Evolutionary conservation across 805 yeast species (phyloP).

Genomic region (Komagataella mondaviorum): DNA sequence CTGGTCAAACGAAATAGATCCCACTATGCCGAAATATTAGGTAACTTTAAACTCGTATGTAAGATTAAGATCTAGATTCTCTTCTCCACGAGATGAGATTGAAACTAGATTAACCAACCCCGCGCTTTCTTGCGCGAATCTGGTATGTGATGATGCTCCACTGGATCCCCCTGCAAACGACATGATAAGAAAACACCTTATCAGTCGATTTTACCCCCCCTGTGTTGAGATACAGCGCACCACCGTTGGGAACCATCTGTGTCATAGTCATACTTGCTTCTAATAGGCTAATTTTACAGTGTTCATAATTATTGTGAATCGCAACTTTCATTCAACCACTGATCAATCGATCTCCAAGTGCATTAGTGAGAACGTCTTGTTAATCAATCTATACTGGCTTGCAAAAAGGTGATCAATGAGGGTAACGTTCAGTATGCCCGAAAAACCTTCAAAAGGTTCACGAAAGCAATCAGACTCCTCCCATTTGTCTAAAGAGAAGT

Average conservation of each 20-base stretch:
- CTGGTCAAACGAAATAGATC: slow-evolving; percentile 55
- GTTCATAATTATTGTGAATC: neutral
- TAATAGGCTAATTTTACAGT: neutral
- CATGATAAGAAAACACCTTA: neutral
- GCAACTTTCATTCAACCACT: neutral
- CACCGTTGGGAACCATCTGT: neutral
- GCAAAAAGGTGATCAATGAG: neutral
- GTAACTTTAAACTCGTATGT: neutral
- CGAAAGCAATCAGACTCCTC: neutral
- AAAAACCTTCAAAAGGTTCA: neutral
- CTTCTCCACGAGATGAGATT: neutral
- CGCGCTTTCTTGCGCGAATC: neutral
- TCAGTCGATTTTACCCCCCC: neutral
- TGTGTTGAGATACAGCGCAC: neutral
- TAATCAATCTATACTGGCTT: neutral
- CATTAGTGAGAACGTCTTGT: neutral
- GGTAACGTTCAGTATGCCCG: neutral
- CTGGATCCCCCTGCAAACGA: neutral
- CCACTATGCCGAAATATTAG: slow-evolving; percentile 48
- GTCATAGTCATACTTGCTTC: neutral
- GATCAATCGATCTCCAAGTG: neutral
- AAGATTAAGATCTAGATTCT: neutral
- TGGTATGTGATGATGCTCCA: neutral
- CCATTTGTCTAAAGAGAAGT: neutral
- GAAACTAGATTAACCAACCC: neutral